phyloP scores from a whole-genome alignment of 192 early-diverging fungal genomes.

The Coemansia sp. region DNA sequence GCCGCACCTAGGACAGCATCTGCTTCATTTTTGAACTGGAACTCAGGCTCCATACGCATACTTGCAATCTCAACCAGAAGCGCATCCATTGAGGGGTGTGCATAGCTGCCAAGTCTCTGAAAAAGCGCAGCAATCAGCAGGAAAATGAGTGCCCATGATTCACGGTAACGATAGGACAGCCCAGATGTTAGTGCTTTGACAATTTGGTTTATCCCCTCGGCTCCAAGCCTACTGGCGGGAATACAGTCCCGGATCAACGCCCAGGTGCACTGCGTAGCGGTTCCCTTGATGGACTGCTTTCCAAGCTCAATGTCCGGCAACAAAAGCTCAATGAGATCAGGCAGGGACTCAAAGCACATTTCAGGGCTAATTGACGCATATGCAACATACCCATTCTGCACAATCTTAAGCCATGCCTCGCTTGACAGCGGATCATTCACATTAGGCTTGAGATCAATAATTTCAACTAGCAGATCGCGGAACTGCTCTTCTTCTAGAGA shows the following conservation, averaged over 20 bases:
- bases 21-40: constrained; percentile 83
- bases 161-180: constrained; percentile 76
- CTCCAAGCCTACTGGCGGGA: constrained; percentile 71
- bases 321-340: constrained; percentile 61
- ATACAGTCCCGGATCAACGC: constrained; percentile 73
- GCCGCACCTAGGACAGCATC: constrained; percentile 80
- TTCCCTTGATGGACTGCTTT: constrained; percentile 60
- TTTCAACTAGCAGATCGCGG: constrained; percentile 57
- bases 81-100: constrained; percentile 61
- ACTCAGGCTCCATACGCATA: constrained; percentile 79
- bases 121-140: constrained; percentile 74
- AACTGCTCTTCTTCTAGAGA: constrained; percentile 55
- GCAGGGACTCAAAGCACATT: constrained; percentile 55
- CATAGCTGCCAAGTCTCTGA: constrained; percentile 65
- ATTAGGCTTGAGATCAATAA: constrained; percentile 82
- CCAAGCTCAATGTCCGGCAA: constrained; percentile 68
- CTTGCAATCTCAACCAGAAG: constrained; percentile 66
- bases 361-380: constrained; percentile 62
- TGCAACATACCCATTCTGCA: constrained; percentile 70
- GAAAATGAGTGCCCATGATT: constrained; percentile 84
- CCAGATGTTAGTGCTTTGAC: constrained; percentile 57
- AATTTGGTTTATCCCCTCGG: constrained; percentile 58
- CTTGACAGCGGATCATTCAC: constrained; percentile 76
- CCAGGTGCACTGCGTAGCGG: constrained; percentile 70
- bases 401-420: constrained; percentile 82